A percentile compares a stretch with the other conserved stretches of the same genome.
Evolutionary conservation across 352 stramenopile species (phyloP).

Genomic region (Phytophthora rubi): DNA sequence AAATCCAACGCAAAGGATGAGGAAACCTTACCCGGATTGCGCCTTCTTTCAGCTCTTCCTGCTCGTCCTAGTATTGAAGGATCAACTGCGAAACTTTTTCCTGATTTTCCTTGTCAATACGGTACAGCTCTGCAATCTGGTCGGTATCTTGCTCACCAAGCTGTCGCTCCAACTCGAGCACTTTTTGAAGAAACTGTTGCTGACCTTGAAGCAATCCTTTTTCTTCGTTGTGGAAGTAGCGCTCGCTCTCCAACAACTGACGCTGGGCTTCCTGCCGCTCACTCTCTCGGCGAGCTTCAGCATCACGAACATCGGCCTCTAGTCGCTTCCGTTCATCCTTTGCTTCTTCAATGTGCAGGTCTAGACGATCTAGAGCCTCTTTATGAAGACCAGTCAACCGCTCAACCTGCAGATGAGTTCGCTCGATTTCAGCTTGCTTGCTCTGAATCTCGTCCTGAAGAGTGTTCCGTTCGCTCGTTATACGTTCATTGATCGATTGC

Average conservation of each 20-base stretch:
- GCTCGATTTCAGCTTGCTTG: slow-evolving; percentile 63
- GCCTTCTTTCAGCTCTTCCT: slow-evolving; percentile 66
- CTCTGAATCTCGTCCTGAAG: slow-evolving; percentile 65
- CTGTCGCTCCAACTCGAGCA: slow-evolving; percentile 68
- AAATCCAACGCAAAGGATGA: neutral
- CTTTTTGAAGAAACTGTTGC: slow-evolving; percentile 64
- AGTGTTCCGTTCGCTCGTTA: slow-evolving; percentile 49
- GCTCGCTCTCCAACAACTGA: slow-evolving; percentile 68
- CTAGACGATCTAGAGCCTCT: slow-evolving; percentile 57
- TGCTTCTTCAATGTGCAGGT: slow-evolving; percentile 59
- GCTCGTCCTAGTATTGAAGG: slow-evolving; percentile 57
- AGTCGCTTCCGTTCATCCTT: slow-evolving; percentile 63
- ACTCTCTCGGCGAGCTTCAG: slow-evolving; percentile 50
- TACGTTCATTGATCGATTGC: slow-evolving; percentile 56
- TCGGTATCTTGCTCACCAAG: slow-evolving; percentile 69
- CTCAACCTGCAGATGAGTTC: slow-evolving; percentile 62
- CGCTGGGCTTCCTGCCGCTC: slow-evolving; percentile 56
- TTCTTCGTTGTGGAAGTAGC: slow-evolving; percentile 74
- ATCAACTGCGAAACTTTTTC: slow-evolving; percentile 48
- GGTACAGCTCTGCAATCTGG: slow-evolving; percentile 71
- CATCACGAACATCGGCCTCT: slow-evolving; percentile 46
- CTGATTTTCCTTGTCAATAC: slow-evolving; percentile 63
- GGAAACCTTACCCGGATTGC: slow-evolving; percentile 51
- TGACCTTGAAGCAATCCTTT: slow-evolving; percentile 67
- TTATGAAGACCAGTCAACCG: slow-evolving; percentile 63